Conservation (phyloP, 2,329 filamentous ascomycete genomes). For the Alternaria burnsii region DNA sequence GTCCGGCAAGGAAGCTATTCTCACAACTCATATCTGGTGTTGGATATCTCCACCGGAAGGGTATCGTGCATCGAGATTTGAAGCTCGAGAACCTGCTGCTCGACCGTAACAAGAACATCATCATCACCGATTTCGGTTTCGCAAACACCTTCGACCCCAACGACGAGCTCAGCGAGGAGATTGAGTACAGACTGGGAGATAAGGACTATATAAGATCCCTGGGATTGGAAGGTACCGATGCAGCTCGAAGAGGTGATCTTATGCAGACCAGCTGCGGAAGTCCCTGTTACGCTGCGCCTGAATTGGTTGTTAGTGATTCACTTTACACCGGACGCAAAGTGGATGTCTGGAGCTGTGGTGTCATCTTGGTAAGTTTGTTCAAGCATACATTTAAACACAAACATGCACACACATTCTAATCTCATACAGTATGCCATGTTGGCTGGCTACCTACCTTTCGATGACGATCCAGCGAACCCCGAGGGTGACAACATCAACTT, state of each 20-base stretch:
- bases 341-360: conserved; percentile 98
- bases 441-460: conserved; percentile 95
- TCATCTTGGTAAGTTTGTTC: conserved; percentile 80
- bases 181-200: conserved; percentile 86
- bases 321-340: conserved; percentile 97
- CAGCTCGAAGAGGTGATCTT: conserved; percentile 84
- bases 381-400: conserved; percentile 15
- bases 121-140: conserved; percentile 99
- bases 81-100: conserved; percentile 96
- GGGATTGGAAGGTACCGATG: conserved; percentile 83
- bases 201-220: conserved; percentile 86
- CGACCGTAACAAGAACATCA: conserved; percentile 97
- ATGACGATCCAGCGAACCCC: conserved; percentile 96
- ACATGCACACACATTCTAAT: conserved; percentile 21
- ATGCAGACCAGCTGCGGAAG: conserved; percentile 99
- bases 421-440: conserved; percentile 89
- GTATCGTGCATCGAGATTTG: conserved; percentile 95
- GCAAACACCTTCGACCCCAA: conserved; percentile 93
- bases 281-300: conserved; percentile 95
- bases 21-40: conserved; percentile 96
- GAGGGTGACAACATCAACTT: conserved; percentile 99
- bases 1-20: conserved; percentile 87
- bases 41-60: conserved; percentile 97
- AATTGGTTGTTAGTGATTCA: conserved; percentile 96
- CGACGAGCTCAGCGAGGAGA: conserved; percentile 88